Evolutionary conservation across 139 green algal species (phyloP), one percentile per base, ranked within the genome.

Genomic region (Picochlorum costavermella): DNA sequence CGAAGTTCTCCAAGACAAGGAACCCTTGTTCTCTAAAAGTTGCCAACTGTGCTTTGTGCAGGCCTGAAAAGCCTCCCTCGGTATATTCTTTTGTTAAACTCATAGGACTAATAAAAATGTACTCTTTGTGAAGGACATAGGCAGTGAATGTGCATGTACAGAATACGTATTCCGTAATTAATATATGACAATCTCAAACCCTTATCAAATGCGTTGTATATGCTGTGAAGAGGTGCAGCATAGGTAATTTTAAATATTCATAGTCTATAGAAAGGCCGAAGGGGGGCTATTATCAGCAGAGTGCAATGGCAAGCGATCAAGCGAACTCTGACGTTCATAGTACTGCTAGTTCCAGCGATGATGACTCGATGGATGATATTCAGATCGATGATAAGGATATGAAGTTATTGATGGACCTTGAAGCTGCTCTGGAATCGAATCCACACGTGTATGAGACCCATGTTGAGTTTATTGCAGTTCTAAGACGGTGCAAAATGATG

Each of bases 381-480:
- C 72, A 85, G 10, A 31, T 80, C 31, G 70, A 57, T 44, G 70
- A 74, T 4, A 63, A 75, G 16, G 78, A 85, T 3, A 75, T 85
- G 26, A 50, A 76, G 8, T 25, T 48, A 37, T 61, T 95, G 2
- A 83, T 86, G 64, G 23, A 65, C 3, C 56, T 92, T 12, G 83
- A 94, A 63, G 60, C 68, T 8, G 46, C 75, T 31, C 61, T 95
- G 2, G 55, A 85, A 56, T 67, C 68, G 5, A 84, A 85, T 50
- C 73, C 85, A 4, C 71, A 72, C 11, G 45, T 73, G 2, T 92
- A 92, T 59, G 84, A 92, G 56, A 72, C 59, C 9, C 84, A 92
- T 37, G 53, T 90, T 20, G 46, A 53, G n/a, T 64, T 49, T 36
- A n/a, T 56, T 46, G 76, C 88, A 73, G 87, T 85, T 63, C 61